phyloP scores from a whole-genome alignment of 2,329 filamentous ascomycete genomes.

The Colletotrichum tropicicola region DNA sequence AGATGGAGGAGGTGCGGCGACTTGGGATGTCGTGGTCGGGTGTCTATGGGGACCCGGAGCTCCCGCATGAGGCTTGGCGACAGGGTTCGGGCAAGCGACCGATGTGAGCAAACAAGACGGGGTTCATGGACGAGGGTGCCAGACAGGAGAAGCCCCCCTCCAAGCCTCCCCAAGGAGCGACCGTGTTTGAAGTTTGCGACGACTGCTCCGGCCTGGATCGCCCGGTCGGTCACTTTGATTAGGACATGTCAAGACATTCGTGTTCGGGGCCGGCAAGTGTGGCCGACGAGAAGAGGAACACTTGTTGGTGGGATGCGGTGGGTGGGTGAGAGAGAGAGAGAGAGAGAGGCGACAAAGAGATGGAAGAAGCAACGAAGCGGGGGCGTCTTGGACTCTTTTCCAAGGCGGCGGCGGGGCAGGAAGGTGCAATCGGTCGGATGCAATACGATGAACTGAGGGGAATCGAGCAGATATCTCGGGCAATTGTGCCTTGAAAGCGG shows the following conservation, averaged over 20 bases:
- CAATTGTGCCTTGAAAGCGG: conserved; percentile 17
- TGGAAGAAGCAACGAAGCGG: conserved; percentile 9
- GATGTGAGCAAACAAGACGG: conserved; percentile 12
- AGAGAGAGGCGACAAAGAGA: neutral
- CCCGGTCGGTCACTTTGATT: conserved; percentile 2
- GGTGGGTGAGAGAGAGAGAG: neutral
- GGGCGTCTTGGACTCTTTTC: neutral
- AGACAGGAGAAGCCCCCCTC: conserved; percentile 10
- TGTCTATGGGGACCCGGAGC: conserved; percentile 1
- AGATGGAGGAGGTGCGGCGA: neutral
- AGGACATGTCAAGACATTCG: neutral
- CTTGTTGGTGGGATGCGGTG: neutral
- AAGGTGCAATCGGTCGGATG: neutral
- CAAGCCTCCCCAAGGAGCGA: conserved; percentile 7
- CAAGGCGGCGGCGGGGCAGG: neutral
- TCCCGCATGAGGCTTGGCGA: conserved; percentile 11
- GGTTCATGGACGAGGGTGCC: neutral
- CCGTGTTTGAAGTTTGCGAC: conserved; percentile 23
- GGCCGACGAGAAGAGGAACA: too few species aligned
- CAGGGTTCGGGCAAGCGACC: conserved; percentile 20
- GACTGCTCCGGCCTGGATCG: conserved; percentile 7
- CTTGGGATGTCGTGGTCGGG: conserved; percentile 7
- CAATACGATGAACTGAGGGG: neutral
- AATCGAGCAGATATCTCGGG: conserved; percentile 16
- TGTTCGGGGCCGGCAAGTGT: too few species aligned